These are phyloP conservation scores for Cryptococcus floricola DNA, from an alignment of 1,284 basidiomycete species.

Conservation along the genomic window DNA sequence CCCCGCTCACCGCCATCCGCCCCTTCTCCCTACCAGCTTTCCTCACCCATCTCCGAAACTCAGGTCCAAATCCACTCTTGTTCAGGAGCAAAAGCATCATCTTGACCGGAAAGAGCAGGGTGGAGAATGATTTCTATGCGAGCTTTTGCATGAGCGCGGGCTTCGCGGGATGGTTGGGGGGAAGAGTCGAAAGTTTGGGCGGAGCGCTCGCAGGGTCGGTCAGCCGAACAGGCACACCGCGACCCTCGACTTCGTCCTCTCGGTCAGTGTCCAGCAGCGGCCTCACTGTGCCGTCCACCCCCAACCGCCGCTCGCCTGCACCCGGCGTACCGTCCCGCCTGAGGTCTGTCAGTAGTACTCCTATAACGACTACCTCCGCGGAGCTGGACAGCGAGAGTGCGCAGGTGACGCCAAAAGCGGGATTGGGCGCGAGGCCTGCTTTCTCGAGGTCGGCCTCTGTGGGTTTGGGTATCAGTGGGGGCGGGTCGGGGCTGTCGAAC, in stretches of 20 bases:
- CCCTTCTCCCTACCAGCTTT: slow-evolving; percentile 78
- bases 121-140: slow-evolving; percentile 48
- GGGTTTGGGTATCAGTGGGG: neutral
- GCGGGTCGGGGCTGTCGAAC: neutral
- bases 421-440: neutral
- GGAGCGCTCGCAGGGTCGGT: slow-evolving; percentile 23
- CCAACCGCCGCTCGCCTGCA: neutral
- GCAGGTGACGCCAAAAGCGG: neutral
- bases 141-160: slow-evolving; percentile 44
- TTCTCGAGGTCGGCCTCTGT: neutral
- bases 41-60: slow-evolving; percentile 71
- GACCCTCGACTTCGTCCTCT: too few species aligned
- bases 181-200: slow-evolving; percentile 34
- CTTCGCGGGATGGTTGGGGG: slow-evolving; percentile 46
- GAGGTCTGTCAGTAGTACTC: neutral
- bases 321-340: neutral
- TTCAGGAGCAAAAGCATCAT: slow-evolving; percentile 55
- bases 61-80: slow-evolving; percentile 67
- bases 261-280: neutral
- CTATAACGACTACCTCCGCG: neutral
- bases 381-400: neutral
- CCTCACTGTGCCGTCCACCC: neutral
- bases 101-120: slow-evolving; percentile 39
- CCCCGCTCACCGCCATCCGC: slow-evolving; percentile 51
- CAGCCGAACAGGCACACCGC: neutral